phyloP scores from a whole-genome alignment of 2,329 filamentous ascomycete genomes.

The Zasmidium citrigriseum region DNA sequence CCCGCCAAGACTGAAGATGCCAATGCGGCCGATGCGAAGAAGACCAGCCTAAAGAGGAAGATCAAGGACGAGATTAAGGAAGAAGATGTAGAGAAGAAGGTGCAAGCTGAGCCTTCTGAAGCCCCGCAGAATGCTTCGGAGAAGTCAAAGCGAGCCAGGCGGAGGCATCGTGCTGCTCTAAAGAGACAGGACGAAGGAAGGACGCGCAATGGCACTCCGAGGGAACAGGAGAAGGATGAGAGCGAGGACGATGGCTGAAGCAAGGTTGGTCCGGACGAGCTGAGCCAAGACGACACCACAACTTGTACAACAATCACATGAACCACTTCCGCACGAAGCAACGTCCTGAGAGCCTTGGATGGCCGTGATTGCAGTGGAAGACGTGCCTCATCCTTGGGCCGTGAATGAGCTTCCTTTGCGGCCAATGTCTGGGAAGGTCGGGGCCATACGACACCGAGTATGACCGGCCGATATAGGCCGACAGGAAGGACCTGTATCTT shows the following conservation, averaged over 20 bases:
- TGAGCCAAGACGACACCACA: too few species aligned
- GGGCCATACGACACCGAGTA: too few species aligned
- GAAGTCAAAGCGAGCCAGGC: conserved; percentile 6
- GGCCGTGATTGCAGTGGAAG: too few species aligned
- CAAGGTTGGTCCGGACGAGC: too few species aligned
- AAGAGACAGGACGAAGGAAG: not conserved
- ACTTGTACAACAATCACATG: too few species aligned
- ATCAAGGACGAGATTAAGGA: not conserved
- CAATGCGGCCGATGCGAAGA: not conserved
- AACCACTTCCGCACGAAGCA: too few species aligned
- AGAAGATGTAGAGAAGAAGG: not conserved
- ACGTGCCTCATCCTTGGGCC: too few species aligned
- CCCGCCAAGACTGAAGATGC: not conserved
- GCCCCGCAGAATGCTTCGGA: not conserved
- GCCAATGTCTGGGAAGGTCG: too few species aligned
- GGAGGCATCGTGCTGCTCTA: not conserved
- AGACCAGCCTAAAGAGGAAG: not conserved
- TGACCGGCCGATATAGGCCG: too few species aligned
- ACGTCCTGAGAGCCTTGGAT: too few species aligned
- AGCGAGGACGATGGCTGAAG: not conserved
- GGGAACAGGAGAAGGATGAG: not conserved
- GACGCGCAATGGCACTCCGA: not conserved
- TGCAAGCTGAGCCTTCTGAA: not conserved
- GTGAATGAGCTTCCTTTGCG: too few species aligned
- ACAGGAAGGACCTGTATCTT: too few species aligned